Conservation (phyloP, 1,284 basidiomycete species). For the Hemileia vastatrix region DNA sequence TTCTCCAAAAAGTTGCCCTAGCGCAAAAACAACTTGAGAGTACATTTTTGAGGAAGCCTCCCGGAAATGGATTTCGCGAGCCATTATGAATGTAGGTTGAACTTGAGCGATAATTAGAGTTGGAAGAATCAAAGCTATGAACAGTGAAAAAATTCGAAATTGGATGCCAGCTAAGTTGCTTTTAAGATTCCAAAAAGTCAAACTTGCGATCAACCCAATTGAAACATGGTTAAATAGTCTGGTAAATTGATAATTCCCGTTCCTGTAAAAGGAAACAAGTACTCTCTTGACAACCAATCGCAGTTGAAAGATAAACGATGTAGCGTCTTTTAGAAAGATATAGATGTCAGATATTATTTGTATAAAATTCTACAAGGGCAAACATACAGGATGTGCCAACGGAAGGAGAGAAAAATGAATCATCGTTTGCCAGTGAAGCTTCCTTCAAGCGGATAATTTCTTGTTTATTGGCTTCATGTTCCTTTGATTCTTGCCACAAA, state of each 20-base stretch:
- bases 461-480: conserved; percentile 42
- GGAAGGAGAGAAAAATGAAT: no score
- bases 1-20: conserved; percentile 70
- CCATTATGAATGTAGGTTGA: conserved; percentile 75
- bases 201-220: conserved; percentile 66
- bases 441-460: conserved; percentile 40
- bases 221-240: conserved; percentile 55
- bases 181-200: conserved; percentile 72
- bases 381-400: no score
- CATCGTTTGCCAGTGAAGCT: not conserved
- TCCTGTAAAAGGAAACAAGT: conserved; percentile 25
- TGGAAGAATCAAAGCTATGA: not conserved
- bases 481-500: conserved; percentile 52
- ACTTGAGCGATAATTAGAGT: conserved; percentile 60
- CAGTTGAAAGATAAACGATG: conserved; percentile 24
- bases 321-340: conserved; percentile 24
- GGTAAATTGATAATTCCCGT: conserved; percentile 47
- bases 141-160: conserved; percentile 67
- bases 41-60: conserved; percentile 56
- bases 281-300: conserved; percentile 24
- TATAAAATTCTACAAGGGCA: not conserved
- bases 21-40: conserved; percentile 68
- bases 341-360: not conserved
- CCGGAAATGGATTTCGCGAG: conserved; percentile 61
- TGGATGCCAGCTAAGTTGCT: conserved; percentile 62